A percentile compares a stretch with the other conserved stretches of the same genome.
phyloP scores from a whole-genome alignment of 2,329 filamentous ascomycete genomes.

The Neoarthrinium moseri region DNA sequence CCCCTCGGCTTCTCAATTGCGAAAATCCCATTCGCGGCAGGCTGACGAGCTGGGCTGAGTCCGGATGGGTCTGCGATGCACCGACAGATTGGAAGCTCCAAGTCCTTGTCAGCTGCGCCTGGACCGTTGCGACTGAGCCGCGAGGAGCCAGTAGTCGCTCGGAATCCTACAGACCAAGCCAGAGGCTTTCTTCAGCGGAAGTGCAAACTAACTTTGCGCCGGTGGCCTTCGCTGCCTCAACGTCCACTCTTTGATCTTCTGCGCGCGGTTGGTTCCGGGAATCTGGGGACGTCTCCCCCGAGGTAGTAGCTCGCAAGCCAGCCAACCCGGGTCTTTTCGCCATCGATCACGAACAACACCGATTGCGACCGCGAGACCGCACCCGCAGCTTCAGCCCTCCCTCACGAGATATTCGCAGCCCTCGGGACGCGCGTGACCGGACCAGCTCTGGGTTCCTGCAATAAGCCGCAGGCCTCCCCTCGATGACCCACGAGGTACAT shows the following conservation, averaged over 20 bases:
- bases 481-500: conserved; percentile 12
- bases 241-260: not conserved
- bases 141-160: no score
- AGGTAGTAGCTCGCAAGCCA: no score
- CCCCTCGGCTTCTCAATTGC: conserved; percentile 7
- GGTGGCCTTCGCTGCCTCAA: not conserved
- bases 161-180: no score
- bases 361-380: not conserved
- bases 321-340: not conserved
- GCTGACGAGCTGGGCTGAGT: no score
- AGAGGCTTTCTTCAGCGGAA: not conserved
- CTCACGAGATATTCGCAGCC: not conserved
- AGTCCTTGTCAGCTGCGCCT: no score
- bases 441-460: conserved; percentile 8
- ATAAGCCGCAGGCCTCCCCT: conserved; percentile 10
- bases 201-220: not conserved
- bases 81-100: no score
- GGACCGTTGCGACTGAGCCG: no score
- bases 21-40: conserved; percentile 5
- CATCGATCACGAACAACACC: not conserved
- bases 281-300: no score
- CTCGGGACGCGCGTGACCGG: conserved; percentile 10
- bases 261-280: no score
- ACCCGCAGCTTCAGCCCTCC: not conserved
- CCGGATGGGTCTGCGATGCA: no score